Conservation (phyloP, 768 basidiomycete genomes). For the Melanogaster broomeanus region DNA sequence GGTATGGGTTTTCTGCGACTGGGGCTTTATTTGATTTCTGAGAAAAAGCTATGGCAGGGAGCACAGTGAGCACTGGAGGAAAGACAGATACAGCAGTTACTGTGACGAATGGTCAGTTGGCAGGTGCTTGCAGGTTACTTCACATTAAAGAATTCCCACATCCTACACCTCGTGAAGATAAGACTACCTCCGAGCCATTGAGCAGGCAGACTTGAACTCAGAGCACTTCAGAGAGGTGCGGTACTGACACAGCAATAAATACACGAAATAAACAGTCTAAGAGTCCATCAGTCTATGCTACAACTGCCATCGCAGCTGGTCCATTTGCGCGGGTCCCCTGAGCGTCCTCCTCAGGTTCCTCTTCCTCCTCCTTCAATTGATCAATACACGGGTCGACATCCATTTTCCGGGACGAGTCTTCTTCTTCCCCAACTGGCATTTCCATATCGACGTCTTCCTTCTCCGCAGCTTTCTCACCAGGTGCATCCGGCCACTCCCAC, state of each 20-base stretch:
- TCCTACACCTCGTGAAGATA: background rate
- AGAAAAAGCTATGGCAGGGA: background rate
- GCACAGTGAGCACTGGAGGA: background rate
- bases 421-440: slow-evolving; percentile 23
- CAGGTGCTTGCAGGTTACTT: background rate
- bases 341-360: slow-evolving; percentile 4
- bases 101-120: background rate
- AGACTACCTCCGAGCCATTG: background rate
- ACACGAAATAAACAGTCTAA: slow-evolving; percentile 1
- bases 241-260: background rate
- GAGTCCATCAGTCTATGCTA: slow-evolving; percentile 8
- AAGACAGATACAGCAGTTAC: background rate
- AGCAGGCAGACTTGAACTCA: too few relatives aligned
- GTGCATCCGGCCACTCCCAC: slow-evolving; percentile 54
- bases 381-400: slow-evolving; percentile 5
- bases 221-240: background rate
- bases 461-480: slow-evolving; percentile 3
- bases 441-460: slow-evolving; percentile 33
- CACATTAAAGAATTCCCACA: slow-evolving; percentile 3
- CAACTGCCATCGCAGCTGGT: slow-evolving; percentile 18
- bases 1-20: background rate
- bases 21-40: background rate
- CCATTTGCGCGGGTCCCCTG: background rate
- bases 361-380: slow-evolving; percentile 8
- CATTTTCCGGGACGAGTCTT: slow-evolving; percentile 2